A percentile compares a stretch with the other conserved stretches of the same genome.
Evolutionary conservation across 352 stramenopile genomes (phyloP).

Genomic region (Pythium myriotylum): DNA sequence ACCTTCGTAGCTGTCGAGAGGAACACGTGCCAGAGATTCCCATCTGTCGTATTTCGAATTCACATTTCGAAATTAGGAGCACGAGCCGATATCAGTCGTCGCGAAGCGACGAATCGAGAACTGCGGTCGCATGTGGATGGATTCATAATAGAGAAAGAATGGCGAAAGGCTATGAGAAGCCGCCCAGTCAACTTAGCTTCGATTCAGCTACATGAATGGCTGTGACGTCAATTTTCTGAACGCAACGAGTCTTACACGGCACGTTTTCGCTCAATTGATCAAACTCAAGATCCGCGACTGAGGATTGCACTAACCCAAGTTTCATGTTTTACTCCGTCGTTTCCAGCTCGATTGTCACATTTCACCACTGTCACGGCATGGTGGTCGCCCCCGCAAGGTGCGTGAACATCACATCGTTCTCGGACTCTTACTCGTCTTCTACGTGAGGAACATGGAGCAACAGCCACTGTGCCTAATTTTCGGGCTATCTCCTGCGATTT

Average conservation of each 20-base stretch:
- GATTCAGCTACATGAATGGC: neutral
- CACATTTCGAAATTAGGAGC: no score
- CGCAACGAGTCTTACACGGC: slow-evolving; percentile 5
- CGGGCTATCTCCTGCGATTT: slow-evolving; percentile 3
- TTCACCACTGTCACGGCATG: neutral
- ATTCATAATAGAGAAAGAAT: no score
- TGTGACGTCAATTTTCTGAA: slow-evolving; percentile 5
- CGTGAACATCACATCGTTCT: slow-evolving; percentile 22
- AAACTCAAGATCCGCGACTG: no score
- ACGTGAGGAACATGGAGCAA: slow-evolving; percentile 11
- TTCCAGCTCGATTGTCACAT: neutral
- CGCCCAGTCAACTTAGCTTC: no score
- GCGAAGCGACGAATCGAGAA: no score
- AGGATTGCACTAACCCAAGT: neutral
- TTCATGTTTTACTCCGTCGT: neutral
- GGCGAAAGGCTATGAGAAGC: no score
- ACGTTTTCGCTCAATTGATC: no score
- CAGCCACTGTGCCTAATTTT: slow-evolving; percentile 19
- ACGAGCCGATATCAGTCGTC: no score
- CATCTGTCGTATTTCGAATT: no score
- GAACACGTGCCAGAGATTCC: no score
- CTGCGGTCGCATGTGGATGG: no score
- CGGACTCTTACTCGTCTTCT: slow-evolving; percentile 17
- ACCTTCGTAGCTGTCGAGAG: no score
- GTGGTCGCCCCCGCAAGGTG: slow-evolving; percentile 13